Conservation (phyloP, 1,284 basidiomycete genomes). For the Cryptococcus wingfieldii region DNA sequence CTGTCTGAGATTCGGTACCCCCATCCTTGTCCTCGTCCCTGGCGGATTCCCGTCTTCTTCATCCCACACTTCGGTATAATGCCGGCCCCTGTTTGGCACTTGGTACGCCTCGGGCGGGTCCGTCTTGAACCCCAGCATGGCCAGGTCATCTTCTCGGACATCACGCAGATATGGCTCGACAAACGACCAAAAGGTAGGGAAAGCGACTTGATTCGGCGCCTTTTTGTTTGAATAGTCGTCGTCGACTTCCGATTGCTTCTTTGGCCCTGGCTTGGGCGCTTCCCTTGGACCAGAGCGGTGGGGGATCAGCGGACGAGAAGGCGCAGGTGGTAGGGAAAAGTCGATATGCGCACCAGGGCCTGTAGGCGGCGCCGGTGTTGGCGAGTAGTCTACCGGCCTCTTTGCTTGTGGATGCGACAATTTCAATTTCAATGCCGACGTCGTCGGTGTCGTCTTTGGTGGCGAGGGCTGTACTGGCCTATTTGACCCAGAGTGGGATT, state of each 20-base stretch:
- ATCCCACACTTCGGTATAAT: slow-evolving; percentile 87
- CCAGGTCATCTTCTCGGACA: slow-evolving; percentile 84
- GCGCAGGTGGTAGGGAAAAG: slow-evolving; percentile 34
- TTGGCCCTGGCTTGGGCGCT: slow-evolving; percentile 69
- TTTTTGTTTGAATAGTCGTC: slow-evolving; percentile 84
- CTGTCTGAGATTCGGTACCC: slow-evolving; percentile 34
- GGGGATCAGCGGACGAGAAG: slow-evolving; percentile 55
- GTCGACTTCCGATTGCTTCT: slow-evolving; percentile 70
- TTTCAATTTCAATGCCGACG: slow-evolving; percentile 43
- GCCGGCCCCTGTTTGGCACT: slow-evolving; percentile 79
- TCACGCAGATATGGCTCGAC: slow-evolving; percentile 80
- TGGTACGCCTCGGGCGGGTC: slow-evolving; percentile 82
- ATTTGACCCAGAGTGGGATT: background rate
- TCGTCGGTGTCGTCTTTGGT: slow-evolving; percentile 12
- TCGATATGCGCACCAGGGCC: slow-evolving; percentile 38
- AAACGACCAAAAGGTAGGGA: slow-evolving; percentile 70
- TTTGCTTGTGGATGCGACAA: slow-evolving; percentile 19
- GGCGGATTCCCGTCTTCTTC: slow-evolving; percentile 66
- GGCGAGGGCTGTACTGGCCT: too few species aligned
- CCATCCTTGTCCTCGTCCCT: slow-evolving; percentile 31
- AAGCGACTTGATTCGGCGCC: slow-evolving; percentile 55
- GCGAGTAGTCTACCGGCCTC: slow-evolving; percentile 1
- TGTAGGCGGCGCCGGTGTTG: background rate
- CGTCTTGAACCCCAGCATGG: slow-evolving; percentile 73
- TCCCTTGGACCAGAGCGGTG: slow-evolving; percentile 63